These are phyloP conservation scores for Gossypium aridum DNA, from an alignment of 441 rosid species.

Conservation along the genomic window DNA sequence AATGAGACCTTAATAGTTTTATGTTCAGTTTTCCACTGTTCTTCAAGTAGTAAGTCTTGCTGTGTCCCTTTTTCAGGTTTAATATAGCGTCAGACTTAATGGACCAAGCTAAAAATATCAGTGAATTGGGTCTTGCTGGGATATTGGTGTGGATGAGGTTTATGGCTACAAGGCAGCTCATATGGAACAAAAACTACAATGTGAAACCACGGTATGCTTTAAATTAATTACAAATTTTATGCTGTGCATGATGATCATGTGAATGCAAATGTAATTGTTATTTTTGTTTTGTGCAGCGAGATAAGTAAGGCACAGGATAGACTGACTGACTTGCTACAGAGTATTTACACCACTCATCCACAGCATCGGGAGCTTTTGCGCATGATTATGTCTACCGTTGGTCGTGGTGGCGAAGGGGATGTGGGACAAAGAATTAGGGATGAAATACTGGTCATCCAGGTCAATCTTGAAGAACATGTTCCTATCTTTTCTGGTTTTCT, in stretches of 20 bases:
- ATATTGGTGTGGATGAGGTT: constrained; percentile 99
- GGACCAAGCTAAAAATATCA: constrained; percentile 67
- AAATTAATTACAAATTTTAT: constrained; percentile 4
- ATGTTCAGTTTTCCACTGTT: constrained; percentile 12
- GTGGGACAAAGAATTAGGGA: constrained; percentile 98
- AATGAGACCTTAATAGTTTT: not conserved
- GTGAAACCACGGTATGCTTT: constrained; percentile 90
- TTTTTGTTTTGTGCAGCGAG: constrained; percentile 60
- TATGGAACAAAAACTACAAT: constrained; percentile 98
- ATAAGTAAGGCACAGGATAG: constrained; percentile 97
- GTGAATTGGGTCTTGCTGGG: constrained; percentile 83
- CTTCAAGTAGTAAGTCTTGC: constrained; percentile 9
- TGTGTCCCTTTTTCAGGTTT: constrained; percentile 45
- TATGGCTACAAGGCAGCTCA: constrained; percentile 97
- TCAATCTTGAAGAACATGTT: constrained; percentile 22
- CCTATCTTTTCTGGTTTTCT: constrained; percentile 13
- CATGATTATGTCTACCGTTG: constrained; percentile 93
- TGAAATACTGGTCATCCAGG: constrained; percentile 97
- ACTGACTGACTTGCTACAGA: constrained; percentile 74
- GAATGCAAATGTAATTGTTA: not conserved
- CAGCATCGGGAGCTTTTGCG: constrained; percentile 72
- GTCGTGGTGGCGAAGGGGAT: constrained; percentile 99
- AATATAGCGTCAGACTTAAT: constrained; percentile 93
- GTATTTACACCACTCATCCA: constrained; percentile 47
- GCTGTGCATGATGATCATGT: not conserved